These are phyloP conservation scores for Leishmania tropica DNA, from an alignment of 208 protist genomes.

Conservation along the genomic window DNA sequence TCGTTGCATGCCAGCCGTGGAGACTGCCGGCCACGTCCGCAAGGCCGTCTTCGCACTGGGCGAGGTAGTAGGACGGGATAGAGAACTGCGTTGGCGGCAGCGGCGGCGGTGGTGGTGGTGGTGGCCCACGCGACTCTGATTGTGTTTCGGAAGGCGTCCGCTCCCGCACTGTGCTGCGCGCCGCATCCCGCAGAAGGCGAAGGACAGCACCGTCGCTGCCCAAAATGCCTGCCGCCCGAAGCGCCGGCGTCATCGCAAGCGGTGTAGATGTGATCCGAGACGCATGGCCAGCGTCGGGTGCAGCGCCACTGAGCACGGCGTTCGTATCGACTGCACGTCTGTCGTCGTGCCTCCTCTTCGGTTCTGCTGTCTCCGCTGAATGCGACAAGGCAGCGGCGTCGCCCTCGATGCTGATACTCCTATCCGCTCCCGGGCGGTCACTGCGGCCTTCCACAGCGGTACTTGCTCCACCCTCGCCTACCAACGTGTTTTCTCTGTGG, in stretches of 20 bases:
- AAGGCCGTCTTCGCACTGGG: conserved; percentile 30
- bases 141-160: not conserved
- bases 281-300: not conserved
- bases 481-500: not conserved
- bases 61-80: conserved; percentile 25
- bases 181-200: not conserved
- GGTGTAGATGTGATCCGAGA: not conserved
- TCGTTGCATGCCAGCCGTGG: conserved; percentile 21
- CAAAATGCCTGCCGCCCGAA: too few relatives aligned
- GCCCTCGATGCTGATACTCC: not conserved
- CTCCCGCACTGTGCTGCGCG: not conserved
- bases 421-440: not conserved
- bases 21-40: conserved; percentile 11
- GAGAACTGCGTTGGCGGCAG: not conserved
- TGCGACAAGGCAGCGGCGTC: not conserved
- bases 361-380: not conserved
- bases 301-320: not conserved
- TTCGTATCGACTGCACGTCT: too few relatives aligned
- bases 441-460: not conserved
- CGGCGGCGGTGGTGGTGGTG: not conserved
- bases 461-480: not conserved
- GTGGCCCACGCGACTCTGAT: not conserved
- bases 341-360: not conserved
- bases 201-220: not conserved
- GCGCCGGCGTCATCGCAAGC: not conserved